phyloP scores from a whole-genome alignment of 1,139 yeast genomes.

The Kluyveromyces marxianus region DNA sequence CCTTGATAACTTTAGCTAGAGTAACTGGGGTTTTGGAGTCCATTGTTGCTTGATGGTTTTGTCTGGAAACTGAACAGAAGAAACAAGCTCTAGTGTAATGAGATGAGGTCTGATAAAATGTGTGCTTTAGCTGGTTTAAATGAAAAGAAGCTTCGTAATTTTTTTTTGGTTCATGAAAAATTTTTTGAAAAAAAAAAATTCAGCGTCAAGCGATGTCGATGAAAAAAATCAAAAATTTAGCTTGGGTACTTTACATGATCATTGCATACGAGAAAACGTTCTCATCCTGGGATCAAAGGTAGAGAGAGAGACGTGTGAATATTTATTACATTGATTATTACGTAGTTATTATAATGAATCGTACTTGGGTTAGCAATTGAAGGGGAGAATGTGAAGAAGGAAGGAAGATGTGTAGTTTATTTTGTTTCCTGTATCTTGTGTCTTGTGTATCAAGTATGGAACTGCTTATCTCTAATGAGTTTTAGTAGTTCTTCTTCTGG shows the following conservation, averaged over 20 bases:
- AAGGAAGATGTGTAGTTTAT: background rate
- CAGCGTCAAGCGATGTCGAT: background rate
- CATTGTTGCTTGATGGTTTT: constrained; percentile 29
- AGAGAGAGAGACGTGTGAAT: too few relatives aligned
- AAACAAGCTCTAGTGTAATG: background rate
- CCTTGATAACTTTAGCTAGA: constrained; percentile 99
- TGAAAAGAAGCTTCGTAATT: background rate
- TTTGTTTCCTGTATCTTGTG: background rate
- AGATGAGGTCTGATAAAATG: background rate
- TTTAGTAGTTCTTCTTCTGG: constrained; percentile 30
- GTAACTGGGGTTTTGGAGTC: constrained; percentile 94
- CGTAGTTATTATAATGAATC: too few relatives aligned
- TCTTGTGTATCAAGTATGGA: constrained; percentile 3
- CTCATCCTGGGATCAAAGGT: too few relatives aligned
- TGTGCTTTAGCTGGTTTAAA: too few relatives aligned
- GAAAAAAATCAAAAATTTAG: background rate
- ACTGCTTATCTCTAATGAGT: constrained; percentile 24
- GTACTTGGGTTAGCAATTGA: background rate
- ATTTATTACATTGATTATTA: too few relatives aligned
- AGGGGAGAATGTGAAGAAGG: background rate
- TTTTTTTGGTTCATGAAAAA: constrained; percentile 6
- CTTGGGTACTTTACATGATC: constrained; percentile 2
- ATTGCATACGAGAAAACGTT: background rate
- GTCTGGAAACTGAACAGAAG: background rate
- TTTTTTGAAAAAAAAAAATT: constrained; percentile 1